Evolutionary conservation across 2,329 filamentous ascomycete genomes (phyloP).

Genomic region (Penicillium sp.): DNA sequence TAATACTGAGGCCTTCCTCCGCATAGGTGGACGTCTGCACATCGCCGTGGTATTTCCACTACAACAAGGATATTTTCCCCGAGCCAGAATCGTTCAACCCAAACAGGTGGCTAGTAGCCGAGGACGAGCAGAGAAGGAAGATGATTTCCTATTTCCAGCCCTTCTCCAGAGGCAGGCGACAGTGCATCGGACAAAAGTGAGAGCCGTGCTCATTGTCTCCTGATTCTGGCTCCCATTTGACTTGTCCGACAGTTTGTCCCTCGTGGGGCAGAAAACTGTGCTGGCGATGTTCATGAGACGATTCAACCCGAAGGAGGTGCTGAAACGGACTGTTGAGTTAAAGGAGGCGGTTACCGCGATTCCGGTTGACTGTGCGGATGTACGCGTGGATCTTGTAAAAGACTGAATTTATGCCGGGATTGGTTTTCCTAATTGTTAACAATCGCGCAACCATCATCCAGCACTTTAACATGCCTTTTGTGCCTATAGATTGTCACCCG

Average conservation of each 20-base stretch:
- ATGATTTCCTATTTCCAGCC: constrained; percentile 11
- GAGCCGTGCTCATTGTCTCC: background rate
- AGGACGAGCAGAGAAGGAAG: background rate
- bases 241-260: no score
- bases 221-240: no score
- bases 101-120: constrained; percentile 7
- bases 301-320: background rate
- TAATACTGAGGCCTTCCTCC: background rate
- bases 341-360: constrained; percentile 4
- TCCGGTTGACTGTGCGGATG: background rate
- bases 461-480: no score
- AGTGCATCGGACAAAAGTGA: constrained; percentile 14
- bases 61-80: constrained; percentile 3
- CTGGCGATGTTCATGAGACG: no score
- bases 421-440: no score
- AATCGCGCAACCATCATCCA: no score
- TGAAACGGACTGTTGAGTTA: background rate
- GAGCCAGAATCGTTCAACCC: background rate
- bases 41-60: background rate
- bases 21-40: constrained; percentile 1
- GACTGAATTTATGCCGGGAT: no score
- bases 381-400: constrained; percentile 12
- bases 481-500: no score
- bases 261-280: no score
- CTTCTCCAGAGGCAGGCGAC: constrained; percentile 9